These are phyloP conservation scores for Vachellia pachyceras DNA, from an alignment of 306 rosid genomes.

Conservation along the genomic window DNA sequence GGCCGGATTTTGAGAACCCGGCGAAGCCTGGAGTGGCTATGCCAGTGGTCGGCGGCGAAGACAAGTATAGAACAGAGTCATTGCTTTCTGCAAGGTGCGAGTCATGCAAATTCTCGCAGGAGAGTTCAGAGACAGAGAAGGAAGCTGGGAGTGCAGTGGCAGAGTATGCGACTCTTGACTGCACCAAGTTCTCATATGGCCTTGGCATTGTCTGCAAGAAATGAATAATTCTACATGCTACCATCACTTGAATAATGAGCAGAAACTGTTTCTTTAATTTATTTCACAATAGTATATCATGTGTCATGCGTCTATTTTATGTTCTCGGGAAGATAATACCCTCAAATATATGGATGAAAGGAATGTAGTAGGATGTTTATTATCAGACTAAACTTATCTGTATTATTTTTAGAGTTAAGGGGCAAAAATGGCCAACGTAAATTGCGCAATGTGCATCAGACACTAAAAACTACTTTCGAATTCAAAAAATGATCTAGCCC, in stretches of 20 bases:
- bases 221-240: background rate
- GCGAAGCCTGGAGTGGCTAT: conserved; percentile 59
- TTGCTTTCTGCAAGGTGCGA: conserved; percentile 49
- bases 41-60: conserved; percentile 59
- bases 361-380: background rate
- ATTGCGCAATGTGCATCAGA: no score
- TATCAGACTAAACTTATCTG: background rate
- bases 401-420: no score
- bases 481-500: no score
- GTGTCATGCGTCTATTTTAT: background rate
- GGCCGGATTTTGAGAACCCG: conserved; percentile 47
- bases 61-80: conserved; percentile 42
- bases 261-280: background rate
- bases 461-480: no score
- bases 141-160: background rate
- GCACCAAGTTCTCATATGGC: conserved; percentile 45
- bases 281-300: background rate
- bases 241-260: background rate
- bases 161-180: conserved; percentile 48
- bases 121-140: background rate
- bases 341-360: background rate
- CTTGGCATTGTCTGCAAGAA: conserved; percentile 56
- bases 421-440: no score
- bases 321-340: background rate
- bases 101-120: conserved; percentile 41